These are phyloP conservation scores for Dendrocalamus sinicus DNA, from an alignment of 176 grass and related monocot species.

Conservation along the genomic window DNA sequence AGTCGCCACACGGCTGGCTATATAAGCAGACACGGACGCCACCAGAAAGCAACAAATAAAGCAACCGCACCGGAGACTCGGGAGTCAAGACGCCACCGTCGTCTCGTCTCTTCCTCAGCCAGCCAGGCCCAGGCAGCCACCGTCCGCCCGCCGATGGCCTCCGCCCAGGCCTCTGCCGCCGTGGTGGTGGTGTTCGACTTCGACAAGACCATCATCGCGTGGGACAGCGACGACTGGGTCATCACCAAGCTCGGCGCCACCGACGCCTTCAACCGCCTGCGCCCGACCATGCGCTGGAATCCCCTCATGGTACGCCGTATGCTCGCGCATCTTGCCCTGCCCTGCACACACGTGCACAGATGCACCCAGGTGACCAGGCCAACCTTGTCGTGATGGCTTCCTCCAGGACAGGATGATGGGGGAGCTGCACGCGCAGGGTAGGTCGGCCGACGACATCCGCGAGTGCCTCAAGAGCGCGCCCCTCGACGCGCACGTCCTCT, in stretches of 20 bases:
- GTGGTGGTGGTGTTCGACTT: conserved; percentile 79
- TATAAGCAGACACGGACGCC: conserved; percentile 20
- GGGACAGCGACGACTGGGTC: conserved; percentile 89
- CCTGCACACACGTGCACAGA: neutral
- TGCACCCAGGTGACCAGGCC: neutral
- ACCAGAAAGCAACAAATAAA: neutral
- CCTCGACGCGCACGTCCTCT: conserved; percentile 56
- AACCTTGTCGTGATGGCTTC: neutral
- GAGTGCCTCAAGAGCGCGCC: conserved; percentile 63
- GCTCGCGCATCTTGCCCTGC: neutral
- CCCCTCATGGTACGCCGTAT: conserved; percentile 52
- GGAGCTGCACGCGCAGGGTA: conserved; percentile 72
- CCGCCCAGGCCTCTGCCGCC: neutral
- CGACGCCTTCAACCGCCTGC: conserved; percentile 61
- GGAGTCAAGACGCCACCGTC: neutral
- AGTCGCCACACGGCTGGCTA: neutral
- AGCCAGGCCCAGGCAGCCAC: neutral
- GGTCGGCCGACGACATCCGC: conserved; percentile 62
- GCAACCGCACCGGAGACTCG: neutral
- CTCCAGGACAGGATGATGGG: conserved; percentile 80
- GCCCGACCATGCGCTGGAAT: conserved; percentile 75
- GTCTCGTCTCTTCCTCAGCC: neutral
- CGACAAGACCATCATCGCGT: conserved; percentile 85
- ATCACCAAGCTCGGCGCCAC: conserved; percentile 65
- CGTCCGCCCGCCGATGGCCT: conserved; percentile 35